A percentile compares a stretch with the other conserved stretches of the same genome.
phyloP scores from a whole-genome alignment of 1,139 yeast species.

The Suhomyces wounanorum region DNA sequence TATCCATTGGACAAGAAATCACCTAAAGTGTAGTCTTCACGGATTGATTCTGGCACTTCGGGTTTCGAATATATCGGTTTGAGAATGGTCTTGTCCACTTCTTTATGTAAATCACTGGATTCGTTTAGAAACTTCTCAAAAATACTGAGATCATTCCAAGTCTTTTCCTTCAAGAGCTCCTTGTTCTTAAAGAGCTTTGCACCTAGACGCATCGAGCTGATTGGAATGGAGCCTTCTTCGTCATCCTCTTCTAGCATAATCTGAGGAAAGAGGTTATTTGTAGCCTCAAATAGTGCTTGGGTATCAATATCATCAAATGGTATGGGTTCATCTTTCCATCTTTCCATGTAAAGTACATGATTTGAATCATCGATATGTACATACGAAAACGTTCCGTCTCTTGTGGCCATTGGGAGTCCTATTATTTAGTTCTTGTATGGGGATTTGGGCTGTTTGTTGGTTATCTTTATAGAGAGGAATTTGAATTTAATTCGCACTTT shows the following conservation, averaged over 20 bases:
- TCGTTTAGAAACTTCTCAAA: slow-evolving; percentile 34
- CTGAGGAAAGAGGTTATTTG: slow-evolving; percentile 38
- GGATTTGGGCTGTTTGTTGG: too few relatives aligned
- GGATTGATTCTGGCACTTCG: neutral
- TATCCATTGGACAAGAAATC: slow-evolving; percentile 45
- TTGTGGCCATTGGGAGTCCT: slow-evolving; percentile 11
- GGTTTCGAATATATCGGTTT: slow-evolving; percentile 27
- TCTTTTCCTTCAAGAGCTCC: slow-evolving; percentile 31
- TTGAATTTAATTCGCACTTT: neutral
- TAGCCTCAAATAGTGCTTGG: slow-evolving; percentile 38
- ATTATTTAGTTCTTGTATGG: neutral
- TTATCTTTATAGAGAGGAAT: too few relatives aligned
- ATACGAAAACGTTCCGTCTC: slow-evolving; percentile 37
- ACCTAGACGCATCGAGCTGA: slow-evolving; percentile 40
- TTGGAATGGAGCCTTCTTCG: slow-evolving; percentile 43
- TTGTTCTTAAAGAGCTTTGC: slow-evolving; percentile 42
- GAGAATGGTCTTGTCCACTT: slow-evolving; percentile 35
- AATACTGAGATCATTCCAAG: slow-evolving; percentile 41
- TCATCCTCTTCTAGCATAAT: slow-evolving; percentile 41
- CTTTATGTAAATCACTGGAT: slow-evolving; percentile 19
- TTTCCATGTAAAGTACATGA: slow-evolving; percentile 44
- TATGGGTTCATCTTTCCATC: slow-evolving; percentile 45
- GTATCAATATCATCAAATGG: slow-evolving; percentile 49
- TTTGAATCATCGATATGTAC: slow-evolving; percentile 42
- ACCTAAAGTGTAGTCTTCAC: slow-evolving; percentile 22